Evolutionary conservation across 2,329 filamentous ascomycete species (phyloP), one percentile per base, ranked within the genome.

Genomic region (Diaporthe nobilis): DNA sequence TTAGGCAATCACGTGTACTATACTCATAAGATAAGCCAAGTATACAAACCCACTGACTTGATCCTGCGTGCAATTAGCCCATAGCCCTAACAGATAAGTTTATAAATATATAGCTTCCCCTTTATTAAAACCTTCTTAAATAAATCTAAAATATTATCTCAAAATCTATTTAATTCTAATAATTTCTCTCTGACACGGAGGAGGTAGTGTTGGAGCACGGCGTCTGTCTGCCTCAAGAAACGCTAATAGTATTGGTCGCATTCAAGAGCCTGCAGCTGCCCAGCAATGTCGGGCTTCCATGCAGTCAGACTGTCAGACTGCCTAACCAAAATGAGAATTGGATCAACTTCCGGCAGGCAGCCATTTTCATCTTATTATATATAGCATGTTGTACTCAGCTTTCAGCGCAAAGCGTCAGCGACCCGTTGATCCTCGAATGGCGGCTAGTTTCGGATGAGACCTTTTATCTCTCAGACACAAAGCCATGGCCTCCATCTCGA

Each of bases 251-350:
- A 25, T 61, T 39, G 12, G 57, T 61, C 57, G 34, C 57, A 39
- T 61, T 61, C 22, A 25, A 42, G 34, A 61, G 31, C 34, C 22
- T 61, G 34, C 20, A 61, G 34, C 57, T 61, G 57, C 57, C 57
- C 57, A 60, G 34, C 57, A 60, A 60, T 60, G 34, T 39, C 34
- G 34, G 34, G 20, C 34, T 60, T 60, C 57, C 22, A 61, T 61
- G 57, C 57, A 39, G 58, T 61, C 34, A 61, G 58, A 42, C 58
- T 61, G 58, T 61, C 58, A 61, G 37, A 61, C 58, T 61, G 37
- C 34, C 58, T 61, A 61, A 61, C 58, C 37, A 25, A 61, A 42
- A 61, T 61, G 34, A 42, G 58, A 39, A 42, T 25, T 25, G 13
- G 58, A 61, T 61, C 22, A 22, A 61, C 22, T 61, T 28, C 37